A percentile compares a stretch with the other conserved stretches of the same genome.
These are phyloP conservation scores for Chaetomium tenue DNA, from an alignment of 495 filamentous ascomycete genomes.

Conservation along the genomic window DNA sequence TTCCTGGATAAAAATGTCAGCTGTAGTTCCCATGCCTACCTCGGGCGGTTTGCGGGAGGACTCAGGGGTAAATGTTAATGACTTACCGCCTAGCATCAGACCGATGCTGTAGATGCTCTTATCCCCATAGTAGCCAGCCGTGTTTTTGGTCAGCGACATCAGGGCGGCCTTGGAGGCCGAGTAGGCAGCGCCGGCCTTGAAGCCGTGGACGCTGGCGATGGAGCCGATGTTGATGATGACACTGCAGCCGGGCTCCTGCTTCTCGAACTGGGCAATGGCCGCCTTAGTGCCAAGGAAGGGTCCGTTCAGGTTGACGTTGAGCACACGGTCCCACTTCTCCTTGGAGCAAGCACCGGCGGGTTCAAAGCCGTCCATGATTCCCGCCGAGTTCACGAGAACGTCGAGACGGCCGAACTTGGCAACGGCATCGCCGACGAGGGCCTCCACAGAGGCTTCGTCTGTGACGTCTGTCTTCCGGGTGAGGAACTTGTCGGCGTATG, in stretches of 20 bases:
- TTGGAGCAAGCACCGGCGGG: conserved; percentile 52
- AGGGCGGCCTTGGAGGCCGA: conserved; percentile 55
- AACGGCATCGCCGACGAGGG: conserved; percentile 37
- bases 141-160: conserved; percentile 62
- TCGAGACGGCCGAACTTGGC: conserved; percentile 47
- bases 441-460: conserved; percentile 37
- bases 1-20: conserved; percentile 25
- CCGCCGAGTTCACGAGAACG: conserved; percentile 49
- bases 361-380: conserved; percentile 54
- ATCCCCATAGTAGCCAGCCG: conserved; percentile 56
- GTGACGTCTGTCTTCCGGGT: conserved; percentile 39
- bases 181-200: conserved; percentile 52
- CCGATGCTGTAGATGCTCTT: conserved; percentile 59
- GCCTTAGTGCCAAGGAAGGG: conserved; percentile 54
- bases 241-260: conserved; percentile 35
- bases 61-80: background rate
- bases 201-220: conserved; percentile 35
- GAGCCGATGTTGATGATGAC: conserved; percentile 54
- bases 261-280: conserved; percentile 49
- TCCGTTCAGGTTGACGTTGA: conserved; percentile 60
- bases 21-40: background rate
- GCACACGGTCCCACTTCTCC: conserved; percentile 56
- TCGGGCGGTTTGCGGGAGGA: no score
- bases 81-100: conserved; percentile 49
- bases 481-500: conserved; percentile 33